Evolutionary conservation across 2,329 filamentous ascomycete species (phyloP), one percentile per base, ranked within the genome.

Genomic region (Pseudocercospora pini-densiflorae): DNA sequence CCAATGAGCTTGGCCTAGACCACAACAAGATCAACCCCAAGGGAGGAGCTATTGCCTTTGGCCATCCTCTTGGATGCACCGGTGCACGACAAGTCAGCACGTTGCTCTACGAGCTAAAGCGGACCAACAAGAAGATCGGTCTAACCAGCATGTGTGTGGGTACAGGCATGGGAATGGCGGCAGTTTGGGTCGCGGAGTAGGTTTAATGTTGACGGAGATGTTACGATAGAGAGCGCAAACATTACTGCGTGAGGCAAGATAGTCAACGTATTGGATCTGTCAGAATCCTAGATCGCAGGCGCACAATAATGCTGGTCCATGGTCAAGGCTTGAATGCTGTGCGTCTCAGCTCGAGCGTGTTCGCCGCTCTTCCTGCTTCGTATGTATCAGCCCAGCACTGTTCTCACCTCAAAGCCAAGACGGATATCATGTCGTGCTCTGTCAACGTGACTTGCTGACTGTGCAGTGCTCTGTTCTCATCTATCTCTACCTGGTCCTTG

Each of bases 101-200:
- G 10, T 82, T 98, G 75, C 83, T 98, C 70, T 96, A 93, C 72
- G 94, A 98, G 87, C 83, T 98, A 74, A 91, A 88, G 86, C 86
- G 94, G 78, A 95, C 88, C 62, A 89, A 90, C 65, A 87, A 95
- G 86, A 92, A 91, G 86, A 83, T 98, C 68, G 95, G 95, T 60
- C 89, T 97, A 49, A 97, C 93, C 31, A 94, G 91, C 80, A 98
- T 98, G 95, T 99, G 95, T 79, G 83, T 98, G 59, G 95, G 94
- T 60, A 98, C 94, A 2, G 94, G 93, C 24, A 98, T 98, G 95
- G 94, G 94, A 61, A 97, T 97, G 93, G 94, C 93, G 64, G 93
- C 94, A 67, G 90, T 97, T 66, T 97, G 94, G 93, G 94, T 97
- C 71, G 92, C 93, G 2, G 94, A 97, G 85, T 97, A 92, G 62